Base-by-base conservation (phyloP, 2,329 filamentous ascomycete species). In the Claviceps sorghi region DNA sequence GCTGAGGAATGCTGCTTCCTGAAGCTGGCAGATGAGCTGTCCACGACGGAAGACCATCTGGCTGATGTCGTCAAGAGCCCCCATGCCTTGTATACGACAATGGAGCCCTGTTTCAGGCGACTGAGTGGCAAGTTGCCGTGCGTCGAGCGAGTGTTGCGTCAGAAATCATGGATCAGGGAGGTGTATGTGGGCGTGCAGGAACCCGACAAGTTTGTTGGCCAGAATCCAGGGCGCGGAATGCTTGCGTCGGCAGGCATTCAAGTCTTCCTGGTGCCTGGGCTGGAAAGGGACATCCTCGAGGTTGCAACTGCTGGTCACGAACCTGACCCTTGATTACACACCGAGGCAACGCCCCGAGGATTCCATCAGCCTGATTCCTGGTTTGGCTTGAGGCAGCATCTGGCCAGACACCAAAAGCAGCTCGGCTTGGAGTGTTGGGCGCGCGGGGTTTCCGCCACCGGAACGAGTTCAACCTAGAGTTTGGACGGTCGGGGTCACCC, bases 1-100 rank as follows among this genome's bases (percentile, higher is more conserved):
- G 93, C 93, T 3, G 93, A 98, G 65, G 89, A 98, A 70, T 91
- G 85, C 67, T 95, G 88, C 63, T 77, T 98, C 53, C 69, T 83
- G 48, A 97, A 98, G 66, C 76, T 83, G 15, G 72, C 79, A 1
- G 61, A 70, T 48, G 60, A 71, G 56, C 64, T 78, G 52, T 62
- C 63, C 2, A 69, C 75, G 0, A 54, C 73, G 0, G 82, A 85
- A 57, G 77, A 79, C 50, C 64, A 68, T 0, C 73, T 88, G 4
- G 69, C 78, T 1, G 53, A 58, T n/a, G 54, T 58, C 19, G 64
- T 69, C 36, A 58, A 57, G 4, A 57, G 56, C 36, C 61, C 64
- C 15, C 67, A 71, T 53, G 68, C 63, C 10, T 76, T 98, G 13
- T 97, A 96, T 67, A 96, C 94, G 0, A 96, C 90, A 0, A 88